Percentiles rank a stretch among this genome's conserved stretches.
These are phyloP conservation scores for Dichotomopilus funicola DNA, from an alignment of 2,329 filamentous ascomycete species.

Conservation along the genomic window DNA sequence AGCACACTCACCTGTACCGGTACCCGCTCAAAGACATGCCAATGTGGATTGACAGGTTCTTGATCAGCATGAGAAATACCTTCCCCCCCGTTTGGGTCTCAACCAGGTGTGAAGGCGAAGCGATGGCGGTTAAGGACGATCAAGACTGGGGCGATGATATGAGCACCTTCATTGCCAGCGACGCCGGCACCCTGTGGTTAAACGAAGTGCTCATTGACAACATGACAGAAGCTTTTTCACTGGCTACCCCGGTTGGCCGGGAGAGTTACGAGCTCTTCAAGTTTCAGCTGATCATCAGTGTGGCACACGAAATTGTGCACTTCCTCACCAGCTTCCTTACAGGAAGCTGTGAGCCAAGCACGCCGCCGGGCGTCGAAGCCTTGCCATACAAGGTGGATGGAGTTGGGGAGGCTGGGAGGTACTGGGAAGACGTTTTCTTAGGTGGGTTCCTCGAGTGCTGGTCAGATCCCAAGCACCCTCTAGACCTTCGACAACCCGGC, in stretches of 20 bases:
- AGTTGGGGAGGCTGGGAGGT: too few species aligned
- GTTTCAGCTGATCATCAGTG: background rate
- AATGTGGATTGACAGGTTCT: background rate
- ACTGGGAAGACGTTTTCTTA: too few species aligned
- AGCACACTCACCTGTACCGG: background rate
- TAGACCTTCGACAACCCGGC: too few species aligned
- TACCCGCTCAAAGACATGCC: background rate
- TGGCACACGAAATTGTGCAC: conserved; percentile 3
- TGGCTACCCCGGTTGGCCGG: background rate
- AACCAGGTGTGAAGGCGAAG: too few species aligned
- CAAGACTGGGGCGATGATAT: background rate
- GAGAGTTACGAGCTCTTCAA: background rate
- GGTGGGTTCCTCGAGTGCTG: too few species aligned
- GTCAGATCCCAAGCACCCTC: too few species aligned
- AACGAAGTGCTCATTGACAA: background rate
- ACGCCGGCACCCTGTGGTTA: background rate
- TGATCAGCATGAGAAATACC: background rate
- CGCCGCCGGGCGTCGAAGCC: too few species aligned
- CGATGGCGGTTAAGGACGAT: too few species aligned
- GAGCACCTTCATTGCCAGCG: background rate
- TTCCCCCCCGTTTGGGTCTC: too few species aligned
- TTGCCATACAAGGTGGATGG: too few species aligned
- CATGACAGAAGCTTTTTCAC: background rate
- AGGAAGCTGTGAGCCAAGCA: background rate
- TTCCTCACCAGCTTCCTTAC: background rate